Evolutionary conservation across 495 filamentous ascomycete genomes (phyloP).

Genomic region (Amniculicola lignicola): DNA sequence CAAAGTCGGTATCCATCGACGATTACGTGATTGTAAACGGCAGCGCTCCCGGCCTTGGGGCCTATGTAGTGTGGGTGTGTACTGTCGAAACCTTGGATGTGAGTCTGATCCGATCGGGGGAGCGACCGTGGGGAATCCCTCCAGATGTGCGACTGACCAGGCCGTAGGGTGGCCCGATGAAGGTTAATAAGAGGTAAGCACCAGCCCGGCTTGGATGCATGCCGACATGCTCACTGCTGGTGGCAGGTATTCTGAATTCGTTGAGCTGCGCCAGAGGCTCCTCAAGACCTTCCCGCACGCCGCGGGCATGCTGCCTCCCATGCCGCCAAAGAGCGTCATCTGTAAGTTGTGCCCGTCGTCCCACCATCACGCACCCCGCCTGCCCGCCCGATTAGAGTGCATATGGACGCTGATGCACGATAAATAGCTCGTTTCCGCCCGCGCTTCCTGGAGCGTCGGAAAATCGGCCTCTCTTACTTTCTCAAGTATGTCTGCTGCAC

Average conservation of each 20-base stretch:
- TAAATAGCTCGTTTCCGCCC: slow-evolving; percentile 61
- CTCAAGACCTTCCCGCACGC: slow-evolving; percentile 64
- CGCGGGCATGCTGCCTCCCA: slow-evolving; percentile 57
- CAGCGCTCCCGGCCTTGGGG: slow-evolving; percentile 59
- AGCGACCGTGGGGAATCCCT: slow-evolving; percentile 5
- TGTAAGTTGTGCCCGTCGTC: slow-evolving; percentile 48
- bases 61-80: slow-evolving; percentile 75
- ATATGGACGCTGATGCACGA: slow-evolving; percentile 22
- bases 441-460: slow-evolving; percentile 63
- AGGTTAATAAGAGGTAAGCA: slow-evolving; percentile 56
- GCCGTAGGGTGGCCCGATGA: slow-evolving; percentile 56
- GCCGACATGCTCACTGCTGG: neutral
- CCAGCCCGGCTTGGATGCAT: neutral
- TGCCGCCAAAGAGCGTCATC: slow-evolving; percentile 69
- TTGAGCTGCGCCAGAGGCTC: slow-evolving; percentile 57
- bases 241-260: slow-evolving; percentile 69
- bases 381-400: slow-evolving; percentile 4
- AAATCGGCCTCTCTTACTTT: slow-evolving; percentile 66
- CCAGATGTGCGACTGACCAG: slow-evolving; percentile 22
- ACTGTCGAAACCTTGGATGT: slow-evolving; percentile 68
- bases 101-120: slow-evolving; percentile 34
- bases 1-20: slow-evolving; percentile 61
- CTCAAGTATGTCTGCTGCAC: slow-evolving; percentile 58
- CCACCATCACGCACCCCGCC: slow-evolving; percentile 14
- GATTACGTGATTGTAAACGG: slow-evolving; percentile 64